Conservation (phyloP, 2,329 filamentous ascomycete species). For the Fusarium tupiense region DNA sequence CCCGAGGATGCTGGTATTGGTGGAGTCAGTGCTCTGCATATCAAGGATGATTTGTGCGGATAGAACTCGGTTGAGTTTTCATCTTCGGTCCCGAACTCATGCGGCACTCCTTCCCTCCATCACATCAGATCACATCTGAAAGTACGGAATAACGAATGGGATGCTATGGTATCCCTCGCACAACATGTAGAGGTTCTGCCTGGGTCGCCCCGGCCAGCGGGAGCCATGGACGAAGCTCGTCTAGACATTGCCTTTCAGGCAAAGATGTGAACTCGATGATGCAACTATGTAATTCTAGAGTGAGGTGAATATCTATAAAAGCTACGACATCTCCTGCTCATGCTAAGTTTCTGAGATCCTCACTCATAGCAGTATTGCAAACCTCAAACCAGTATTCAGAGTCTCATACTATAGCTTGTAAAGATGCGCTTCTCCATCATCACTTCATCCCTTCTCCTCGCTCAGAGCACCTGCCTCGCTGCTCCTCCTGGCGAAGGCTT, state of each 20-base stretch:
- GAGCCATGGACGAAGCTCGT: not conserved
- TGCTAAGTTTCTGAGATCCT: not conserved
- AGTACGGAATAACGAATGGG: not conserved
- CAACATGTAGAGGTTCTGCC: not conserved
- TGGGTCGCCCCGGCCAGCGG: too few relatives aligned
- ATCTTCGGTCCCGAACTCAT: not conserved
- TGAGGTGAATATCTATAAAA: not conserved
- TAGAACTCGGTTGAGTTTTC: not conserved
- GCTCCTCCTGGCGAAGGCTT: not conserved
- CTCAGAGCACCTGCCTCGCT: not conserved
- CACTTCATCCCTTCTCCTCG: not conserved
- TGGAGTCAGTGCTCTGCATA: not conserved
- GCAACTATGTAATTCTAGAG: not conserved
- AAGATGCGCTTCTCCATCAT: not conserved
- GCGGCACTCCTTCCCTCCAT: not conserved
- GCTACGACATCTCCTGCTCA: not conserved
- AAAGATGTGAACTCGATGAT: not conserved
- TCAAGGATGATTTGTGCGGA: not conserved
- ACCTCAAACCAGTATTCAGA: not conserved
- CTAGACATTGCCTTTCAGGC: not conserved
- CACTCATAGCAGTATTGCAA: not conserved
- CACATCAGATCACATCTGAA: not conserved
- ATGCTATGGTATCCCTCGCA: not conserved
- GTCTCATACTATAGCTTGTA: not conserved
- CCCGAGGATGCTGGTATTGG: not conserved